Percentiles rank a stretch among this genome's conserved stretches.
These are phyloP conservation scores for Botryobasidium botryosum DNA, from an alignment of 768 basidiomycete genomes.

Conservation along the genomic window DNA sequence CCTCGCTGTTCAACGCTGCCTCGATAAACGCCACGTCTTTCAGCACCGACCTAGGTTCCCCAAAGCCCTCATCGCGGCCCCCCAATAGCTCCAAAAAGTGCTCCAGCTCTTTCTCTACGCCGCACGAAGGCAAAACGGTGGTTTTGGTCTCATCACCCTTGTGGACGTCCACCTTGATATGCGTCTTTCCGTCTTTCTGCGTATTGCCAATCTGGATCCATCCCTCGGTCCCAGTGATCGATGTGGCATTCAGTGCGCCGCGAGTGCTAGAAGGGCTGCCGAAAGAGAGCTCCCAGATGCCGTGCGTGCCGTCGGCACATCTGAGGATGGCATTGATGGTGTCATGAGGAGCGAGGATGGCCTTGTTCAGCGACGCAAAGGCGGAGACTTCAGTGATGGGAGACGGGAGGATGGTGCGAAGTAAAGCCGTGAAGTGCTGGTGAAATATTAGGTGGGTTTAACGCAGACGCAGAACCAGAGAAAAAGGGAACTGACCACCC, in stretches of 20 bases:
- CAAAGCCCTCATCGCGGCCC: conserved; percentile 33
- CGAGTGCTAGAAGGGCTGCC: conserved; percentile 34
- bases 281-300: conserved; percentile 45
- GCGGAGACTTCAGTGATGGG: conserved; percentile 40
- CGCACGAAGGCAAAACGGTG: conserved; percentile 16
- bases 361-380: conserved; percentile 49
- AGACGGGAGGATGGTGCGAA: conserved; percentile 41
- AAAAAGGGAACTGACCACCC: too few species aligned
- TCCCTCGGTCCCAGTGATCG: conserved; percentile 46
- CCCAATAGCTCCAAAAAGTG: conserved; percentile 42
- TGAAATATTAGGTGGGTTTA: background rate
- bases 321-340: conserved; percentile 46
- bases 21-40: conserved; percentile 67
- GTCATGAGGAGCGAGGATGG: conserved; percentile 62
- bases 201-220: conserved; percentile 28
- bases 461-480: conserved; percentile 16
- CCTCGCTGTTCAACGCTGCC: conserved; percentile 52
- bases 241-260: conserved; percentile 18
- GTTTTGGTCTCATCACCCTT: conserved; percentile 20
- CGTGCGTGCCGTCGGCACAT: conserved; percentile 34
- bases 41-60: conserved; percentile 45
- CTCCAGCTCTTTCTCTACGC: conserved; percentile 39
- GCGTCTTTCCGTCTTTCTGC: conserved; percentile 23
- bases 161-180: conserved; percentile 31
- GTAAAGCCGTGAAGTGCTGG: conserved; percentile 49